These are phyloP conservation scores for Aristolochia fimbriata DNA, from an alignment of 164 flowering plant species.

Conservation along the genomic window DNA sequence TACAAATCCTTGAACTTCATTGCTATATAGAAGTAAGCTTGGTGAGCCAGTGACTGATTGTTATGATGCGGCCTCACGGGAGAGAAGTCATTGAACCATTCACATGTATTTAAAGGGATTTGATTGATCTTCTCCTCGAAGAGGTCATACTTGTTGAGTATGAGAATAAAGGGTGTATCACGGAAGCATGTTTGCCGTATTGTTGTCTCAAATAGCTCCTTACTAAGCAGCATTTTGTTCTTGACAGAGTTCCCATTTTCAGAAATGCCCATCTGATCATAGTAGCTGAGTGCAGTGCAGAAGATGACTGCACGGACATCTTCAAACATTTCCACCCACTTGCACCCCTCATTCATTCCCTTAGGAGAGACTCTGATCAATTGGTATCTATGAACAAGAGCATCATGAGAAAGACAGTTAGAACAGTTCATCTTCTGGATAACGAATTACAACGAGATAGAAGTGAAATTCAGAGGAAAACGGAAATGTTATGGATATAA, in stretches of 20 bases:
- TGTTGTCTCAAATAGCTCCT: slow-evolving; percentile 74
- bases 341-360: slow-evolving; percentile 94
- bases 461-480: too few species aligned
- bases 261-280: slow-evolving; percentile 54
- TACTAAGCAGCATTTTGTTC: slow-evolving; percentile 85
- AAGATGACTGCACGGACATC: slow-evolving; percentile 84
- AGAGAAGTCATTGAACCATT: slow-evolving; percentile 86
- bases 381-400: slow-evolving; percentile 48
- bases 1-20: slow-evolving; percentile 97
- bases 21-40: slow-evolving; percentile 82
- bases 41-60: slow-evolving; percentile 72
- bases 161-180: slow-evolving; percentile 74
- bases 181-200: slow-evolving; percentile 80
- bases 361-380: slow-evolving; percentile 80
- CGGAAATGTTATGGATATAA: too few species aligned
- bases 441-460: neutral
- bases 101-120: slow-evolving; percentile 51
- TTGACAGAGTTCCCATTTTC: slow-evolving; percentile 34
- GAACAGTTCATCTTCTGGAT: neutral
- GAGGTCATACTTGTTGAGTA: slow-evolving; percentile 85
- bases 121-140: slow-evolving; percentile 82
- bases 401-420: neutral
- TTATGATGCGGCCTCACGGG: slow-evolving; percentile 60
- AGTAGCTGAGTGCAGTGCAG: slow-evolving; percentile 77
- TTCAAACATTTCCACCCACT: slow-evolving; percentile 99